Evolutionary conservation across 164 flowering plant species (phyloP), one percentile per base, ranked within the genome.

Genomic region (Brasenia schreberi): DNA sequence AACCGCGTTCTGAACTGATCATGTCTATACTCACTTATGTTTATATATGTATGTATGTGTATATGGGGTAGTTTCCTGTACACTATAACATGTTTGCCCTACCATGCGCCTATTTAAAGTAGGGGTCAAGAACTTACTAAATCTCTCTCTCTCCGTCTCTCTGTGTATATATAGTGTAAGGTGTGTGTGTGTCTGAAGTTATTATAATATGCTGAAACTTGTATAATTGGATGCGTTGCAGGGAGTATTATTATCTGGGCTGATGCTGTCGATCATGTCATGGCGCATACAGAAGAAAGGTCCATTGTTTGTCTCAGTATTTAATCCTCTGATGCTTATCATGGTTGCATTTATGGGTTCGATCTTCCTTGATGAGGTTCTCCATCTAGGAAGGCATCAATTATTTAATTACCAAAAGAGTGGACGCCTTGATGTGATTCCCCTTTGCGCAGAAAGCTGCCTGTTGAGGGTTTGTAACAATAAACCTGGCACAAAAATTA

Each of bases 261-360:
- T 84, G 59, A 65, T 70, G 68, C 64, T 84, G 18, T 44, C 76
- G 0, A 5, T 83, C 18, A 69, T 83, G 10, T 69, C 88, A 1
- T 82, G 85, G 87, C 74, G 84, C 18, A 75, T 85, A 5, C 63
- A 60, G 18, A 66, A 70, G 65, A 78, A 75, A 63, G 87, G 92
- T 2, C 89, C 92, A 19, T 42, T 87, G 0, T 87, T 79, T 64
- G 86, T 81, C 5, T 81, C 89, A 0, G 61, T 80, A 18, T 87
- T 85, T 66, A 81, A 74, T 53, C 92, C 92, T 12, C 64, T 87
- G 64, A 65, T 81, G 81, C 84, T 87, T 27, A 65, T 87, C 18
- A 6, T 82, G 12, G 87, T 82, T 18, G 83, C 87, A 10, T 0
- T 85, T 0, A 73, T 72, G 5, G 81, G 85, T 1, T 78, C 81